phyloP scores from a whole-genome alignment of 306 rosid genomes.

The Pyrus betulifolia region DNA sequence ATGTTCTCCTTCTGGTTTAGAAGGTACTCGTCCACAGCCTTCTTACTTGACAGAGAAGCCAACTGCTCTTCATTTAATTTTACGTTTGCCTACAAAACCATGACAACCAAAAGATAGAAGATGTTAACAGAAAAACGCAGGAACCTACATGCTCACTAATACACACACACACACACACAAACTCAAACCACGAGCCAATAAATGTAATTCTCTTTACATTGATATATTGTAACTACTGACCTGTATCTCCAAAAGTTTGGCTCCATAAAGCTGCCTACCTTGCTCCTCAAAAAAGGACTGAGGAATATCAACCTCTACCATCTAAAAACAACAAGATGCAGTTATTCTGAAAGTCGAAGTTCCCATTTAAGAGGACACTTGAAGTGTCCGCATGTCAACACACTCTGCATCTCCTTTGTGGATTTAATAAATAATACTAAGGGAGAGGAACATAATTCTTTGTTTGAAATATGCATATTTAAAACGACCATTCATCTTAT shows the following conservation, averaged over 20 bases:
- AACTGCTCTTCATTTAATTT: constrained; percentile 71
- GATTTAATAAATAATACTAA: not conserved
- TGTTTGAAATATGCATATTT: not conserved
- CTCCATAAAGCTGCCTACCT: constrained; percentile 94
- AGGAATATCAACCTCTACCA: constrained; percentile 83
- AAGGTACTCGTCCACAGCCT: constrained; percentile 84
- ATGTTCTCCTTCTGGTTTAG: constrained; percentile 75
- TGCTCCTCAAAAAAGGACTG: constrained; percentile 86
- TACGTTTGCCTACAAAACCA: constrained; percentile 53
- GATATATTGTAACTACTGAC: constrained; percentile 18
- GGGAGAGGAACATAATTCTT: not conserved
- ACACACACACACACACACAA: not conserved
- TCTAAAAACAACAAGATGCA: constrained; percentile 37
- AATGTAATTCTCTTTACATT: not conserved
- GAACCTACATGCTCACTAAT: not conserved
- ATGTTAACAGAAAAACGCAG: not conserved
- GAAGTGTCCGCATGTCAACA: not conserved
- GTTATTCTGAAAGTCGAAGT: not conserved
- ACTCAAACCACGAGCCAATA: not conserved
- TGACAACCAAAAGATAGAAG: constrained; percentile 7
- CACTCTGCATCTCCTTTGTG: not conserved
- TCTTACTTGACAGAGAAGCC: constrained; percentile 72
- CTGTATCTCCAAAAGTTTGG: constrained; percentile 81
- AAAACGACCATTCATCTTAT: not conserved
- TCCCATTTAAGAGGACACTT: not conserved